These are phyloP conservation scores for Sporisorium exsertum DNA, from an alignment of 1,284 basidiomycete species.

Conservation along the genomic window DNA sequence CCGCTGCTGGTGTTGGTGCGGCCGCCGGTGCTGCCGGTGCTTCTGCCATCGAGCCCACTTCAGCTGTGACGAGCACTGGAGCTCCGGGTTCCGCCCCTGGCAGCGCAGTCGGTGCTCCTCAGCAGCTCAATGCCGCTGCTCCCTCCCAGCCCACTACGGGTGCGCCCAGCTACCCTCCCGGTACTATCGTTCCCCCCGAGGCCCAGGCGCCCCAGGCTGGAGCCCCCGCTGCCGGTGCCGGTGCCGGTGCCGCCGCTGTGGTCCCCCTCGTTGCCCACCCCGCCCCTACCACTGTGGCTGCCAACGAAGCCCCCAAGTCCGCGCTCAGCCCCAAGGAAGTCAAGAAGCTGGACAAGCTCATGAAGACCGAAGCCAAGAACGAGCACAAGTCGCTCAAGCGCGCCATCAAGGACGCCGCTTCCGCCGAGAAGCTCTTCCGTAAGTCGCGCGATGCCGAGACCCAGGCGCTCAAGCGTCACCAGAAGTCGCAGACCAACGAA, in stretches of 20 bases:
- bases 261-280: constrained; percentile 22
- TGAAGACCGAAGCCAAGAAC: constrained; percentile 62
- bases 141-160: constrained; percentile 4
- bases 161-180: constrained; percentile 15
- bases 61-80: not conserved
- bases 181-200: constrained; percentile 13
- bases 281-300: constrained; percentile 29
- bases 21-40: constrained; percentile 14
- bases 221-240: constrained; percentile 18
- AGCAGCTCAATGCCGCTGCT: constrained; percentile 24
- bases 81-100: constrained; percentile 14
- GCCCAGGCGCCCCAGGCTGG: constrained; percentile 1
- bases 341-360: constrained; percentile 65
- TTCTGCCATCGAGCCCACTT: constrained; percentile 15
- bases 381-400: constrained; percentile 59
- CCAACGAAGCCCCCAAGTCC: constrained; percentile 26
- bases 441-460: constrained; percentile 59
- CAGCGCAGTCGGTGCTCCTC: constrained; percentile 15
- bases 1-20: constrained; percentile 28
- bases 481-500: constrained; percentile 57
- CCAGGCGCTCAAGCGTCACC: constrained; percentile 59
- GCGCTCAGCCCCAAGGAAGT: constrained; percentile 53
- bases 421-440: constrained; percentile 58
- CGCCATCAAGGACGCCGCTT: constrained; percentile 58
- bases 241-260: constrained; percentile 8